Evolutionary conservation across 139 green algal species (phyloP), one percentile per base, ranked within the genome.

Genomic region (Asterochloris sp.): DNA sequence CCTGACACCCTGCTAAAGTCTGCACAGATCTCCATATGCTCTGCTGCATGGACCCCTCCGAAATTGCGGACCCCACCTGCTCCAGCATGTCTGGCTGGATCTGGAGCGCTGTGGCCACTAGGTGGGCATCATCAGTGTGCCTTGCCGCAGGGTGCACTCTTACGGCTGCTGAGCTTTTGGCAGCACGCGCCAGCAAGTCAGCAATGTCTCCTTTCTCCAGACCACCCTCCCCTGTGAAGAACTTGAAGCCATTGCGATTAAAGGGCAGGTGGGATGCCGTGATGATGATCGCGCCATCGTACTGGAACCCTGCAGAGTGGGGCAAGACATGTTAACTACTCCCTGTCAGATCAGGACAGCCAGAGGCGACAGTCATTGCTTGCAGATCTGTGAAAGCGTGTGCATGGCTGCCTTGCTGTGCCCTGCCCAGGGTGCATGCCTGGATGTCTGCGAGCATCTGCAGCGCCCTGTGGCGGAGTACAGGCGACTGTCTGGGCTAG

Each of bases 181-280:
- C 88, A 11, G 93, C 93, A 6, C 67, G 29, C 13, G 91, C 69
- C 62, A 98, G 84, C 19, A 99, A 90, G 14, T 86, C 64, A 12
- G 88, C 87, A 77, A 98, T 97, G 78, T 98, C 93, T 0, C 66
- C 64, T 87, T 98, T 98, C 54, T 95, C 93, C 24, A 97, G 73
- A 10, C 88, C 87, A 27, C 89, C 91, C 27, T 91, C 85, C 1
- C 75, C 71, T 0, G 88, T 93, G 88, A 91, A 94, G 78, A 97
- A 97, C 78, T 98, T 98, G 81, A 96, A 91, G n/a, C 90, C 87
- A 79, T 96, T 99, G 76, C 92, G 88, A 83, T 98, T 96, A 79
- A 89, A 93, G 9, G 93, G 94, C 86, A 98, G 90, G 90, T 97
- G 95, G 28, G 85, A 93, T 15, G 95, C 95, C 0, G 95, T 98